A percentile compares a stretch with the other conserved stretches of the same genome.
phyloP scores from a whole-genome alignment of 441 rosid genomes.

The Erodium texanum region DNA sequence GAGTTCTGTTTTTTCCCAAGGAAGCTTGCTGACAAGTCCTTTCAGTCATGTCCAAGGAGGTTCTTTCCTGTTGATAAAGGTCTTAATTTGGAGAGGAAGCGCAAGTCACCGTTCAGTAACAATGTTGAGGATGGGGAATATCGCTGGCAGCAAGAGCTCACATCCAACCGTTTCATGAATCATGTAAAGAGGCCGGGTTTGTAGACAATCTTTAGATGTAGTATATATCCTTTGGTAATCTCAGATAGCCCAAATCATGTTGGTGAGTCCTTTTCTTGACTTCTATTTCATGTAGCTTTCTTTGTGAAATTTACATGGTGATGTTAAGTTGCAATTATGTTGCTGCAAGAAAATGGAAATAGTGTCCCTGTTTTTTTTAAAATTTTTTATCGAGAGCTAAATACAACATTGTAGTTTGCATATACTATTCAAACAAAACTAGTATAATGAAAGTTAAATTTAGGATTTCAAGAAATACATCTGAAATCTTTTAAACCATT shows the following conservation, averaged over 20 bases:
- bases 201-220: slow-evolving; percentile 34
- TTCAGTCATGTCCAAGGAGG: slow-evolving; percentile 23
- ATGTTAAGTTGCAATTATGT: slow-evolving; percentile 22
- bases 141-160: slow-evolving; percentile 29
- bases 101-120: slow-evolving; percentile 34
- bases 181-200: slow-evolving; percentile 35
- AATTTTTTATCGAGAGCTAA: slow-evolving; percentile 23
- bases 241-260: slow-evolving; percentile 20
- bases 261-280: slow-evolving; percentile 22
- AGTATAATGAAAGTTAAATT: neutral
- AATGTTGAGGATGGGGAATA: slow-evolving; percentile 33
- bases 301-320: slow-evolving; percentile 16
- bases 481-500: neutral
- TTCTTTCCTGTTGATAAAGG: slow-evolving; percentile 27
- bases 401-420: slow-evolving; percentile 12
- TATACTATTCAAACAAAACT: slow-evolving; percentile 4
- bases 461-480: neutral
- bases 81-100: slow-evolving; percentile 40
- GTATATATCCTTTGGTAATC: slow-evolving; percentile 21
- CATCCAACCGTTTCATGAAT: slow-evolving; percentile 26
- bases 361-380: neutral
- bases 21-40: too few species aligned
- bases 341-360: slow-evolving; percentile 12
- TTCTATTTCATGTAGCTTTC: slow-evolving; percentile 22
- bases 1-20: neutral